A percentile compares a stretch with the other conserved stretches of the same genome.
These are phyloP conservation scores for Cardamine chenopodiifolia DNA, from an alignment of 345 rosid genomes.

Conservation along the genomic window DNA sequence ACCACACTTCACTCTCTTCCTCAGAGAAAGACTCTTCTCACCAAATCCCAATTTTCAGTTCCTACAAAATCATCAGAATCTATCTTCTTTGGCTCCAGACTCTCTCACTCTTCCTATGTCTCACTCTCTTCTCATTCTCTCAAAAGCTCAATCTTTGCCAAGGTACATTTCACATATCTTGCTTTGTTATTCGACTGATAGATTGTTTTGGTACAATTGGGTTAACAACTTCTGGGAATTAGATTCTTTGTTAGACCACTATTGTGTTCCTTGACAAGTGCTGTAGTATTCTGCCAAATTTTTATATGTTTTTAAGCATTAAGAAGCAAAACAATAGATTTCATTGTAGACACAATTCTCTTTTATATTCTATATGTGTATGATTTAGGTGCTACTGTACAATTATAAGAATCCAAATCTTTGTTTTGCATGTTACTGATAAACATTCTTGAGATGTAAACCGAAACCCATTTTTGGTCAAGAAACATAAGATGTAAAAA, in stretches of 20 bases:
- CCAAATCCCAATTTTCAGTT: constrained; percentile 26
- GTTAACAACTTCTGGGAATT: neutral
- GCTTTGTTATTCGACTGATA: neutral
- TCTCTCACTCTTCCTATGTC: constrained; percentile 51
- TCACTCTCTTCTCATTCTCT: constrained; percentile 47
- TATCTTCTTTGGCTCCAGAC: constrained; percentile 62
- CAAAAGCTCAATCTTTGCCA: constrained; percentile 59
- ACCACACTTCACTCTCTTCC: constrained; percentile 33
- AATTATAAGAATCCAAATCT: neutral
- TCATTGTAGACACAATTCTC: neutral
- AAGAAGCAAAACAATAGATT: neutral
- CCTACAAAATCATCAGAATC: constrained; percentile 57
- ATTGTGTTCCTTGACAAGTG: neutral
- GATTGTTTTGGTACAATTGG: neutral
- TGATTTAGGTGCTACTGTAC: neutral
- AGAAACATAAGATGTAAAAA: neutral
- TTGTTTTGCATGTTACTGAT: neutral
- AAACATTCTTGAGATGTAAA: constrained; percentile 8
- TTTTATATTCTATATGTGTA: neutral
- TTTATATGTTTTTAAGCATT: neutral
- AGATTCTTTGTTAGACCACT: constrained; percentile 5
- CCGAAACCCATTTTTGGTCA: neutral
- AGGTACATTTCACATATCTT: constrained; percentile 64
- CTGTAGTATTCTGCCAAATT: neutral
- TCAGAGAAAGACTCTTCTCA: constrained; percentile 19